Percentiles rank a stretch among this genome's conserved stretches.
Conservation (phyloP, 2,329 filamentous ascomycete species). For the Aspergillus sp. region DNA sequence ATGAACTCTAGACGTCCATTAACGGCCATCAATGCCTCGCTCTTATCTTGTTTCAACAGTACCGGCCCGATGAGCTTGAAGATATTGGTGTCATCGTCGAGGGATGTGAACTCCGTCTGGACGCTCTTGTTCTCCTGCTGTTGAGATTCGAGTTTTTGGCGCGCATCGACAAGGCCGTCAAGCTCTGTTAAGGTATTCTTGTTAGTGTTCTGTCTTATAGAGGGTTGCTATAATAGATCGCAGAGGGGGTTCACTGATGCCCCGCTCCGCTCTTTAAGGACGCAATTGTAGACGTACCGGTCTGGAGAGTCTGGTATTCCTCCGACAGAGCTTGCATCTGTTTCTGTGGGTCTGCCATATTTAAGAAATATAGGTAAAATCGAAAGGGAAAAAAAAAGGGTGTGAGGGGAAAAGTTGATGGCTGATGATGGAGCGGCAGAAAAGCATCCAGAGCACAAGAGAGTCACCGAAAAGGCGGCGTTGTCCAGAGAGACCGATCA, state of each 20-base stretch:
- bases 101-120: slow-evolving; percentile 79
- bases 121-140: slow-evolving; percentile 90
- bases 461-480: slow-evolving; percentile 20
- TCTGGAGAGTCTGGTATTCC: slow-evolving; percentile 82
- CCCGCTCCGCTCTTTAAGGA: not conserved
- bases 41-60: slow-evolving; percentile 88
- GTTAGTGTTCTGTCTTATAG: not conserved
- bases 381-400: slow-evolving; percentile 11
- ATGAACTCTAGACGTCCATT: slow-evolving; percentile 91
- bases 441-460: slow-evolving; percentile 13
- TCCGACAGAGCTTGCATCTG: slow-evolving; percentile 80
- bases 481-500: slow-evolving; percentile 4
- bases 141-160: slow-evolving; percentile 89
- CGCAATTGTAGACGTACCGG: slow-evolving; percentile 55
- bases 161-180: slow-evolving; percentile 70
- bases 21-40: slow-evolving; percentile 86
- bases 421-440: slow-evolving; percentile 19
- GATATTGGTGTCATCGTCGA: slow-evolving; percentile 81
- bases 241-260: not conserved
- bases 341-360: slow-evolving; percentile 72
- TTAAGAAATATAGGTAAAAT: slow-evolving; percentile 8
- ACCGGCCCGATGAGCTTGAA: slow-evolving; percentile 96
- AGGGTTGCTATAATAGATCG: not conserved
- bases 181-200: slow-evolving; percentile 60
- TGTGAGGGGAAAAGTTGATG: slow-evolving; percentile 24